Percentiles rank a stretch among this genome's conserved stretches.
Conservation (phyloP, 371 early-diverging fungal species). For the Lichtheimia ornata region DNA sequence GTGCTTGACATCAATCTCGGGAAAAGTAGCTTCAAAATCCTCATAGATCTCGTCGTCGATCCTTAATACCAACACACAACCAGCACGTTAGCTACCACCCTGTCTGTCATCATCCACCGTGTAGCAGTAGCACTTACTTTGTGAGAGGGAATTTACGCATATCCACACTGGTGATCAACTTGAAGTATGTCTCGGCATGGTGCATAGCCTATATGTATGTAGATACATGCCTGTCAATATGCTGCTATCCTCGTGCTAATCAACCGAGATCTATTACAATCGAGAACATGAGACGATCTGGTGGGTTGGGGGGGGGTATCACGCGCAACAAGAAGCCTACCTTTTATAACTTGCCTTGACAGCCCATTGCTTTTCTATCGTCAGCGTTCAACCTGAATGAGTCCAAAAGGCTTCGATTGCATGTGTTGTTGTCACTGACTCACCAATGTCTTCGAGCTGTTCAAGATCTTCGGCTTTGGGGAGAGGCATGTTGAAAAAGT, state of each 20-base stretch:
- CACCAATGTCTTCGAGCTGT: slow-evolving; percentile 81
- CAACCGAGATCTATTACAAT: not conserved
- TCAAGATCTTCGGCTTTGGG: slow-evolving; percentile 79
- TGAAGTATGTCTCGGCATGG: slow-evolving; percentile 92
- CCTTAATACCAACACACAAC: slow-evolving; percentile 23
- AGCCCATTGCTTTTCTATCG: slow-evolving; percentile 87
- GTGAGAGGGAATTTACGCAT: slow-evolving; percentile 77
- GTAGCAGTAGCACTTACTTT: slow-evolving; percentile 52
- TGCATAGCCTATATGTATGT: slow-evolving; percentile 66
- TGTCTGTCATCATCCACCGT: not conserved
- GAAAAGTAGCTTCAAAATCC: slow-evolving; percentile 76
- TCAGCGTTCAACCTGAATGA: not conserved
- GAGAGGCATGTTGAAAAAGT: slow-evolving; percentile 58
- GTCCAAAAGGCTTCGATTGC: not conserved
- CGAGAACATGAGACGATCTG: no score
- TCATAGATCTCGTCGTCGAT: slow-evolving; percentile 84
- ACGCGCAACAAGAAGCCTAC: not conserved
- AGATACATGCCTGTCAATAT: not conserved
- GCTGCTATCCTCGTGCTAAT: not conserved
- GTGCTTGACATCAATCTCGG: slow-evolving; percentile 63
- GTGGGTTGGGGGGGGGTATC: no score
- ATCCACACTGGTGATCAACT: slow-evolving; percentile 70
- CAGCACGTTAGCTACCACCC: no score
- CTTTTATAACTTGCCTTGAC: slow-evolving; percentile 63
- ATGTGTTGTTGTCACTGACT: not conserved